Evolutionary conservation across 2,329 filamentous ascomycete genomes (phyloP).

Genomic region (Paradendryphiella salina): DNA sequence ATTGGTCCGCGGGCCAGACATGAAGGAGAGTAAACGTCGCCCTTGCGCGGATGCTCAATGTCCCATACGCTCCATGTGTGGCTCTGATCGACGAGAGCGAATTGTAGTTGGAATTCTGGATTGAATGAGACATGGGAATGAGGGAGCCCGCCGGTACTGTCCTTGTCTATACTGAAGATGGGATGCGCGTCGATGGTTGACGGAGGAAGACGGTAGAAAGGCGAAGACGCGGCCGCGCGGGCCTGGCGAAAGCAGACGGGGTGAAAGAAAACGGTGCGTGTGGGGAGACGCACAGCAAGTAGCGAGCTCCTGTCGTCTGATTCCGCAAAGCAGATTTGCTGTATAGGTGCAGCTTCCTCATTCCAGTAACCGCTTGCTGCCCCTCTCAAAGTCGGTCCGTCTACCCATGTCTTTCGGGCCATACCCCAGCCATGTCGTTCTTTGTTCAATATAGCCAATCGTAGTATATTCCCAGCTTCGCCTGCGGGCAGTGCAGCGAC

Average conservation of each 20-base stretch:
- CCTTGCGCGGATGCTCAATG: slow-evolving; percentile 43
- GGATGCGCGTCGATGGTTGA: slow-evolving; percentile 62
- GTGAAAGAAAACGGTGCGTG: slow-evolving; percentile 54
- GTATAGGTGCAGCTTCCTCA: slow-evolving; percentile 57
- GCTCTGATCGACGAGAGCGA: slow-evolving; percentile 66
- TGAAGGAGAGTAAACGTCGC: slow-evolving; percentile 40
- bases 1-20: slow-evolving; percentile 37
- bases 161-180: slow-evolving; percentile 57
- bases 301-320: slow-evolving; percentile 49
- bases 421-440: slow-evolving; percentile 60
- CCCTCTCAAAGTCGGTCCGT: slow-evolving; percentile 49
- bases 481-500: slow-evolving; percentile 52
- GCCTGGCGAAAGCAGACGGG: slow-evolving; percentile 26
- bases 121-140: slow-evolving; percentile 70
- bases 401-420: slow-evolving; percentile 53
- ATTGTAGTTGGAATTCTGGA: slow-evolving; percentile 61
- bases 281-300: slow-evolving; percentile 56
- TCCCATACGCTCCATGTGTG: slow-evolving; percentile 73
- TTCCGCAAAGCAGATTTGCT: slow-evolving; percentile 58
- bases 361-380: slow-evolving; percentile 60
- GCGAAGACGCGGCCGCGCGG: slow-evolving; percentile 20
- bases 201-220: slow-evolving; percentile 35
- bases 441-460: slow-evolving; percentile 56
- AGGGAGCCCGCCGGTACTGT: slow-evolving; percentile 57
- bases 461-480: slow-evolving; percentile 61